These are phyloP conservation scores for Cotoneaster glaucophyllus DNA, from an alignment of 306 rosid species.

Conservation along the genomic window DNA sequence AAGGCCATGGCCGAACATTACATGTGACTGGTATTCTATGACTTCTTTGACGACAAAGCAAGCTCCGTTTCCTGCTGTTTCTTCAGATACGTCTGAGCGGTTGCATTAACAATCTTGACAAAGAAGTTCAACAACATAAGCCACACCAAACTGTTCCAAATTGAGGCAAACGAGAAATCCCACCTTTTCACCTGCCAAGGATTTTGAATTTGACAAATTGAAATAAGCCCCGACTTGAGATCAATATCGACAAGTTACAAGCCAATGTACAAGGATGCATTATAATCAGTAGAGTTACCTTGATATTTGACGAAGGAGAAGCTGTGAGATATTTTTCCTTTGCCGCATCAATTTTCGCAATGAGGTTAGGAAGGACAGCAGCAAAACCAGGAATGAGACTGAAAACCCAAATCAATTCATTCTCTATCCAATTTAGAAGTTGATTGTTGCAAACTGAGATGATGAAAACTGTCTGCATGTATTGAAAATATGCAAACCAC, in stretches of 20 bases:
- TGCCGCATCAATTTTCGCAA: conserved; percentile 55
- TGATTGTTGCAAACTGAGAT: conserved; percentile 95
- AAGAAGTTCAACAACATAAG: conserved; percentile 92
- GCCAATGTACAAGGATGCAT: conserved; percentile 2
- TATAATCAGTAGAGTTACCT: conserved; percentile 42
- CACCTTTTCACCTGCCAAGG: conserved; percentile 60
- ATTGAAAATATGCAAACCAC: background rate
- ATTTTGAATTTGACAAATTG: background rate
- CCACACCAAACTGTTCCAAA: conserved; percentile 94
- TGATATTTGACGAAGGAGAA: conserved; percentile 39
- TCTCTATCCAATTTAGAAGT: conserved; percentile 91
- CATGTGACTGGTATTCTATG: conserved; percentile 20
- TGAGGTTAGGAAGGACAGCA: conserved; percentile 46
- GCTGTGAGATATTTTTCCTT: conserved; percentile 72
- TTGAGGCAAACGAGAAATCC: conserved; percentile 74
- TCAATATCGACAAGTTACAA: background rate
- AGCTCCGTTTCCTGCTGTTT: conserved; percentile 61
- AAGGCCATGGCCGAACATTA: background rate
- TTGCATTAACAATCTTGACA: conserved; percentile 79
- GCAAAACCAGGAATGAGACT: conserved; percentile 78
- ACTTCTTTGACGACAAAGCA: conserved; percentile 31
- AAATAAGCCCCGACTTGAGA: background rate
- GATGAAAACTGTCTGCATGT: conserved; percentile 68
- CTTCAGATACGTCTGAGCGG: conserved; percentile 76
- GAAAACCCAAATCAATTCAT: conserved; percentile 80